Evolutionary conservation across 140 eudicot genomes (phyloP), one percentile per base, ranked within the genome.

Genomic region (Oenanthe javanica): DNA sequence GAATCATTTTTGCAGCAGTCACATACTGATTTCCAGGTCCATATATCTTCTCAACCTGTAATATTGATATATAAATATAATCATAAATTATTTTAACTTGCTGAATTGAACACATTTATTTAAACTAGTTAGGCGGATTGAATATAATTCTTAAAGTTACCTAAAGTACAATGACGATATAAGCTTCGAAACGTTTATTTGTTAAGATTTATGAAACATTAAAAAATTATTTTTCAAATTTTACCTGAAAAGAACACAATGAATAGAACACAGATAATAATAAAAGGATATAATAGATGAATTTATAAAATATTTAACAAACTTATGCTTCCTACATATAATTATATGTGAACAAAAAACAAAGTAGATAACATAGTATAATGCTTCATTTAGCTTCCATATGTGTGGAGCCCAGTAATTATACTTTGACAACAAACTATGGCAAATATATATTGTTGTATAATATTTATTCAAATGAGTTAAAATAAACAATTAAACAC

Each of bases 11-110:
- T 74, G 99, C 99, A 80, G 99, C 98, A 15, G 99, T 96, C 75
- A 96, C 99, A 79, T 93, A 96, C 82, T 96, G 99, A 86, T 96
- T 96, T 83, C 99, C 99, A 64, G 99, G 99, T 76, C 99, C 99
- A 42, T 89, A 96, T 52, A 96, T 89, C 90, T 96, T 96, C 87
- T 96, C 97, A 87, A 89, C 98, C 97, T 93, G 85, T 63, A 82
- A 31, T 31, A 31, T 31, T 31, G 36, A 31, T 31, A 31, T 31
- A 31, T 31, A 31, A 31, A 31, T 31, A 31, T 31, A 31, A 31
- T 0, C 36, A 31, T 31, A 31, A 31, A 31, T 31, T 31, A 31
- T 5, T 4, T 31, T 31, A 67, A 67, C 21, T 36, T 31, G 13
- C 45, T 67, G 19, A 67, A 67, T 31, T 27, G 9, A 67, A 67